phyloP scores from a whole-genome alignment of 1,284 basidiomycete genomes.

The Agroathelia rolfsii region DNA sequence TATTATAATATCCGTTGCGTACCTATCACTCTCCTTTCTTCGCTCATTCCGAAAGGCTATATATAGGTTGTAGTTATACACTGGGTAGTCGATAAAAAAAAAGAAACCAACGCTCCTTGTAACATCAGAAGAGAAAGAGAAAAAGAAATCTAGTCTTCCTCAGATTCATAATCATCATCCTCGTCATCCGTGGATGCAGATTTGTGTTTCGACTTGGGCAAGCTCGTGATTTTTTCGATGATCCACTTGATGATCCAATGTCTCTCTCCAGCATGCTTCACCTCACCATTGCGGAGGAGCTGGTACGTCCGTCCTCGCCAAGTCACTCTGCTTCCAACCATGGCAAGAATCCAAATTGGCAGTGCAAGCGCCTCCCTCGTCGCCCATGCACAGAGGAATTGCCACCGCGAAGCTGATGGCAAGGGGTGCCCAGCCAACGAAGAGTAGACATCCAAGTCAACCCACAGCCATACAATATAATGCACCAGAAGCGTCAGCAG shows the following conservation, averaged over 20 bases:
- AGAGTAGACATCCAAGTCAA: slow-evolving; percentile 69
- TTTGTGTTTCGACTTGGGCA: no score
- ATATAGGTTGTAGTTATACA: no score
- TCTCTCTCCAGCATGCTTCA: slow-evolving; percentile 19
- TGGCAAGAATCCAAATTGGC: slow-evolving; percentile 77
- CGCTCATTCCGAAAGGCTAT: slow-evolving; percentile 1
- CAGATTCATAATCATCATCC: no score
- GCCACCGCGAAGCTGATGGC: slow-evolving; percentile 34
- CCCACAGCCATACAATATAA: slow-evolving; percentile 45
- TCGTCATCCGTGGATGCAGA: no score
- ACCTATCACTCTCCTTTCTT: slow-evolving; percentile 18
- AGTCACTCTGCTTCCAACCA: slow-evolving; percentile 68
- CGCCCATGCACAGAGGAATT: slow-evolving; percentile 71
- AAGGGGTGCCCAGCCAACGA: slow-evolving; percentile 65
- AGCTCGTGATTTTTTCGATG: neutral
- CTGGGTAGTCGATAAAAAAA: no score
- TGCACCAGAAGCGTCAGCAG: slow-evolving; percentile 50
- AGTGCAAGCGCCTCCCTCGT: slow-evolving; percentile 71
- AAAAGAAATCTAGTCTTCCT: no score
- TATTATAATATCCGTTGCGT: slow-evolving; percentile 16
- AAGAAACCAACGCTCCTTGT: no score
- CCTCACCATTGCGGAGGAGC: slow-evolving; percentile 58
- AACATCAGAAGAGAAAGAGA: no score
- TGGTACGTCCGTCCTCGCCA: slow-evolving; percentile 75
- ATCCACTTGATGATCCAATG: slow-evolving; percentile 1